Conservation (phyloP, 345 rosid genomes). For the Ceriops decandra region DNA sequence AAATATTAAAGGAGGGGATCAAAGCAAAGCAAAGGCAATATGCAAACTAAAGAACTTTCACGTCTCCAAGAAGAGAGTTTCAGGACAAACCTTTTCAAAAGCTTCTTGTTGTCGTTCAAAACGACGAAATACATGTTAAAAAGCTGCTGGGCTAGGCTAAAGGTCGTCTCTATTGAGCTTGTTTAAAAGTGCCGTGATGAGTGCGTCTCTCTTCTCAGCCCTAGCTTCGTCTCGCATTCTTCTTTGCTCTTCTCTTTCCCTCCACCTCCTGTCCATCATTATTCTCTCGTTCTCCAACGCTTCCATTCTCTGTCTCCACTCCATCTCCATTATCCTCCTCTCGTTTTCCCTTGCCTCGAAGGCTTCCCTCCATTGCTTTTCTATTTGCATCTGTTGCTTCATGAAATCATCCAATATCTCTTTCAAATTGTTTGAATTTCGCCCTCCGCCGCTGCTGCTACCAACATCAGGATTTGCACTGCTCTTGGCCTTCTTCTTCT, state of each 20-base stretch:
- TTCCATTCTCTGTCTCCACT: slow-evolving; percentile 86
- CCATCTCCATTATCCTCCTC: slow-evolving; percentile 70
- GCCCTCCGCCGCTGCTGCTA: slow-evolving; percentile 7
- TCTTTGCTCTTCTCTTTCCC: slow-evolving; percentile 91
- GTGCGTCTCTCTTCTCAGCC: slow-evolving; percentile 90
- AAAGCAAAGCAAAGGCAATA: too few species aligned
- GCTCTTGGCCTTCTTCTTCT: slow-evolving; percentile 46
- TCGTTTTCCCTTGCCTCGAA: slow-evolving; percentile 71
- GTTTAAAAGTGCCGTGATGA: slow-evolving; percentile 68
- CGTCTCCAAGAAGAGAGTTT: slow-evolving; percentile 9
- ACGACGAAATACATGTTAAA: slow-evolving; percentile 9
- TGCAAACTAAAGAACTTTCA: neutral
- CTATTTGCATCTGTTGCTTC: slow-evolving; percentile 78
- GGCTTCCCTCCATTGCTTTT: slow-evolving; percentile 82
- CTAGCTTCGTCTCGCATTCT: slow-evolving; percentile 80
- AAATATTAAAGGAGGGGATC: too few species aligned
- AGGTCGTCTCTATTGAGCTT: slow-evolving; percentile 58
- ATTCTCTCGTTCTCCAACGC: slow-evolving; percentile 82
- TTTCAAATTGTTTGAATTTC: slow-evolving; percentile 30
- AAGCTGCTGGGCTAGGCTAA: slow-evolving; percentile 7
- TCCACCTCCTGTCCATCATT: slow-evolving; percentile 77
- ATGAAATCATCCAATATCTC: slow-evolving; percentile 69
- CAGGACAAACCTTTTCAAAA: slow-evolving; percentile 26
- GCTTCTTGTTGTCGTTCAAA: slow-evolving; percentile 12
- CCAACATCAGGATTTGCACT: slow-evolving; percentile 8